phyloP scores from a whole-genome alignment of 2,329 filamentous ascomycete genomes.

The Trichoderma sp. region DNA sequence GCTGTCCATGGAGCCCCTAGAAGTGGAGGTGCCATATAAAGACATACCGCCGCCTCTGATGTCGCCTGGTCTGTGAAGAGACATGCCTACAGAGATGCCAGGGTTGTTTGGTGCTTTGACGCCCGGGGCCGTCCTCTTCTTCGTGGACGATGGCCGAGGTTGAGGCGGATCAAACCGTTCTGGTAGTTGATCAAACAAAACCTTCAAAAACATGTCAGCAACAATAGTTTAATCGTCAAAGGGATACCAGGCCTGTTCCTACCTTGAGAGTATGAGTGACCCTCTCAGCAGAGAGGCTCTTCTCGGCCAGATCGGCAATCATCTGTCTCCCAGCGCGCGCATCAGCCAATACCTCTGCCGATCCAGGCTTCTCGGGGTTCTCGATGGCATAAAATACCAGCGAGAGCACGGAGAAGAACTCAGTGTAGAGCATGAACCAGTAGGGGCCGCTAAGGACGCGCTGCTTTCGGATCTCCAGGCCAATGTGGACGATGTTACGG shows the following conservation, averaged over 20 bases:
- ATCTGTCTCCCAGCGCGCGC: slow-evolving; percentile 82
- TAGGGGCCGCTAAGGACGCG: slow-evolving; percentile 76
- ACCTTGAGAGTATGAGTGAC: slow-evolving; percentile 77
- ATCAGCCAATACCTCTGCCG: slow-evolving; percentile 79
- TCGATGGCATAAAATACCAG: slow-evolving; percentile 78
- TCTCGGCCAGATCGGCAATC: slow-evolving; percentile 72
- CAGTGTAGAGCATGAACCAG: slow-evolving; percentile 84
- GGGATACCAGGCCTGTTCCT: slow-evolving; percentile 35
- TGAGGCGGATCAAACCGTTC: slow-evolving; percentile 61
- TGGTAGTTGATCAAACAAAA: slow-evolving; percentile 80
- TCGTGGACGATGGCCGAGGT: slow-evolving; percentile 38
- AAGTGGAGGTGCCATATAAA: slow-evolving; percentile 27
- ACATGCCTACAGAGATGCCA: slow-evolving; percentile 33
- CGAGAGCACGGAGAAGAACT: slow-evolving; percentile 77
- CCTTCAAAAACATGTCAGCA: slow-evolving; percentile 44
- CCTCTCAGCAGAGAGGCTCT: slow-evolving; percentile 84
- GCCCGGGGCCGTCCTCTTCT: slow-evolving; percentile 55
- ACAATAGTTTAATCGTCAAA: slow-evolving; percentile 13
- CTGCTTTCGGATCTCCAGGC: slow-evolving; percentile 72
- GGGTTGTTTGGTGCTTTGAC: slow-evolving; percentile 34
- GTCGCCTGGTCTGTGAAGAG: slow-evolving; percentile 36
- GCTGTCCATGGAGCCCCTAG: slow-evolving; percentile 36
- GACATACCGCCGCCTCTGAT: slow-evolving; percentile 30
- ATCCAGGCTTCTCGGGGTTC: slow-evolving; percentile 71
- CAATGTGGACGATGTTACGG: slow-evolving; percentile 76